phyloP scores from a whole-genome alignment of 768 basidiomycete species.

The Lactarius deliciosus region DNA sequence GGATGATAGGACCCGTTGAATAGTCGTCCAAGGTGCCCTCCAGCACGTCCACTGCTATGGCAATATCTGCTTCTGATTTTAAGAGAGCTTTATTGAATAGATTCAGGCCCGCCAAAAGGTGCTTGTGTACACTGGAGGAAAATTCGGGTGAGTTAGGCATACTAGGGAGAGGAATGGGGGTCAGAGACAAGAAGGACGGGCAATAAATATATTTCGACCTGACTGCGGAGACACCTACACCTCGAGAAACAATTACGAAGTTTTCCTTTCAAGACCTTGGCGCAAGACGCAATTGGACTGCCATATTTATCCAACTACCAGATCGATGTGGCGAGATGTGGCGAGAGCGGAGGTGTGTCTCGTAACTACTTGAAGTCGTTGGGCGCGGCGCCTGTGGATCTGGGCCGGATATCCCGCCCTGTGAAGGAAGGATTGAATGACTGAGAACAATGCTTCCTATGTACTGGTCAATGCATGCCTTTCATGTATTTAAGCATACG shows the following conservation, averaged over 20 bases:
- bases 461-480: too few relatives aligned
- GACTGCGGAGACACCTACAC: slow-evolving; percentile 19
- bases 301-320: slow-evolving; percentile 7
- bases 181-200: not conserved
- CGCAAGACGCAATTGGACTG: slow-evolving; percentile 5
- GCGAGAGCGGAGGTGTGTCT: not conserved
- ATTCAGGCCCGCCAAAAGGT: slow-evolving; percentile 8
- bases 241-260: slow-evolving; percentile 10
- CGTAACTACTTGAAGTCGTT: not conserved
- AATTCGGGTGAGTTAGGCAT: slow-evolving; percentile 3
- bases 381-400: too few relatives aligned
- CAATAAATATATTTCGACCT: not conserved
- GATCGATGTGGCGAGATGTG: slow-evolving; percentile 1
- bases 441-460: too few relatives aligned
- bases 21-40: slow-evolving; percentile 13
- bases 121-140: not conserved
- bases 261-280: not conserved
- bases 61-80: slow-evolving; percentile 3
- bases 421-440: too few relatives aligned
- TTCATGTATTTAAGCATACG: too few relatives aligned
- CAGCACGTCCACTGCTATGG: slow-evolving; percentile 6
- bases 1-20: slow-evolving; percentile 17
- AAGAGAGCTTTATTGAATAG: slow-evolving; percentile 16
- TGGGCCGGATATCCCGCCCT: too few relatives aligned
- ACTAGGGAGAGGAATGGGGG: too few relatives aligned